Conservation (phyloP, 176 grass and related monocot species). For the Elaeis guineensis region DNA sequence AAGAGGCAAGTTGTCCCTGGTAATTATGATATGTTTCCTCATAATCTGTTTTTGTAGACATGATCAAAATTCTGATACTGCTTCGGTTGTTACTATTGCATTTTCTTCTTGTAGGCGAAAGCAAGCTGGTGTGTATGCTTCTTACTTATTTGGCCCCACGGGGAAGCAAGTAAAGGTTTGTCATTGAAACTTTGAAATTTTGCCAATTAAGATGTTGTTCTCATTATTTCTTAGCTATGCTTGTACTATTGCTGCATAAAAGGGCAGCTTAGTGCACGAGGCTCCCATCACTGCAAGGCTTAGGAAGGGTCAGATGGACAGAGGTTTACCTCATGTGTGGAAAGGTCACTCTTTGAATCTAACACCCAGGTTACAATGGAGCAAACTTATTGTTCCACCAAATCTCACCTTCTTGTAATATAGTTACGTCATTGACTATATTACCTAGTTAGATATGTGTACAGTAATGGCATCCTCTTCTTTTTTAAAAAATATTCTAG, state of each 20-base stretch:
- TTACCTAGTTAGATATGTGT: too few relatives aligned
- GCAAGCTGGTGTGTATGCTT: slow-evolving; percentile 83
- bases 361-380: too few relatives aligned
- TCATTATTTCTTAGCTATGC: not conserved
- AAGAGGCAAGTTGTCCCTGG: too few relatives aligned
- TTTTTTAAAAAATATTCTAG: too few relatives aligned
- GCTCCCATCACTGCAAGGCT: too few relatives aligned
- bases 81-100: not conserved
- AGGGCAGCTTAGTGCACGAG: not conserved
- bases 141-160: slow-evolving; percentile 77
- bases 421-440: not conserved
- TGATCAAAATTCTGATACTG: slow-evolving; percentile 11
- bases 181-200: not conserved
- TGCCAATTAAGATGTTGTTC: slow-evolving; percentile 9
- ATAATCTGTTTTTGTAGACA: too few relatives aligned
- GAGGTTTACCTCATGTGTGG: too few relatives aligned
- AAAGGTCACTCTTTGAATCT: too few relatives aligned
- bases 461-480: too few relatives aligned
- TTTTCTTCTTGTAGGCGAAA: slow-evolving; percentile 46
- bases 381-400: too few relatives aligned
- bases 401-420: not conserved
- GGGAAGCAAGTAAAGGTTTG: slow-evolving; percentile 84
- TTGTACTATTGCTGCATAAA: not conserved
- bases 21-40: too few relatives aligned
- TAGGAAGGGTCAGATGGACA: too few relatives aligned